A percentile compares a stretch with the other conserved stretches of the same genome.
Evolutionary conservation across 371 early-diverging fungal species (phyloP).

Genomic region (Saksenaea oblongispora): DNA sequence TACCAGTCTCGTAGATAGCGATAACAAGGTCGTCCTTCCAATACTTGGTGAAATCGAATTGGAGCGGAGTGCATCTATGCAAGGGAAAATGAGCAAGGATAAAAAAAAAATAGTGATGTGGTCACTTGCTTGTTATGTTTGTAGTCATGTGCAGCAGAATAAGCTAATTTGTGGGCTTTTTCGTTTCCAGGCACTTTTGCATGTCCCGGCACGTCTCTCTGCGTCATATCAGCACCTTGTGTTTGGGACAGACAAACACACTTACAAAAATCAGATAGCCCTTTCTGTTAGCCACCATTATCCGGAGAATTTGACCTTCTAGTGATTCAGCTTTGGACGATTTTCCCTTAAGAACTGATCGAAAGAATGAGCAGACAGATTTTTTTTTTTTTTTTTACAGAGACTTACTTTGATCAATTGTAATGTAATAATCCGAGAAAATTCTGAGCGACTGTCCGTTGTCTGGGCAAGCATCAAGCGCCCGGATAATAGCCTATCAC

Average conservation of each 20-base stretch:
- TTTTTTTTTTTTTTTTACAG: background rate
- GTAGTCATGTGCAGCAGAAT: background rate
- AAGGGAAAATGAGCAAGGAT: background rate
- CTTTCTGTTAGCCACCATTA: background rate
- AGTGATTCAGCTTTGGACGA: background rate
- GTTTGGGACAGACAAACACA: background rate
- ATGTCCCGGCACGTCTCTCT: background rate
- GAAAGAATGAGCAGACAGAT: background rate
- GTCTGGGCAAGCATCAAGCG: background rate
- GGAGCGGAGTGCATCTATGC: background rate
- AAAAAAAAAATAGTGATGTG: background rate
- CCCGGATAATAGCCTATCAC: background rate
- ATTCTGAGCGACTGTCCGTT: background rate
- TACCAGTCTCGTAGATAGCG: background rate
- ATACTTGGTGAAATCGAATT: background rate
- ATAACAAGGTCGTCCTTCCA: background rate
- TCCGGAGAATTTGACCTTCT: background rate
- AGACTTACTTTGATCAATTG: background rate
- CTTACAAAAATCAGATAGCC: background rate
- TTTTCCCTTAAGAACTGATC: background rate
- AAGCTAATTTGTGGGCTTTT: background rate
- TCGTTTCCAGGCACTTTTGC: background rate
- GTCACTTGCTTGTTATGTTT: background rate
- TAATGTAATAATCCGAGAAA: background rate
- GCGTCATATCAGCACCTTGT: background rate